Evolutionary conservation across 75 land plant genomes (phyloP), one percentile per base, ranked within the genome.

Genomic region (Pinus taeda): DNA sequence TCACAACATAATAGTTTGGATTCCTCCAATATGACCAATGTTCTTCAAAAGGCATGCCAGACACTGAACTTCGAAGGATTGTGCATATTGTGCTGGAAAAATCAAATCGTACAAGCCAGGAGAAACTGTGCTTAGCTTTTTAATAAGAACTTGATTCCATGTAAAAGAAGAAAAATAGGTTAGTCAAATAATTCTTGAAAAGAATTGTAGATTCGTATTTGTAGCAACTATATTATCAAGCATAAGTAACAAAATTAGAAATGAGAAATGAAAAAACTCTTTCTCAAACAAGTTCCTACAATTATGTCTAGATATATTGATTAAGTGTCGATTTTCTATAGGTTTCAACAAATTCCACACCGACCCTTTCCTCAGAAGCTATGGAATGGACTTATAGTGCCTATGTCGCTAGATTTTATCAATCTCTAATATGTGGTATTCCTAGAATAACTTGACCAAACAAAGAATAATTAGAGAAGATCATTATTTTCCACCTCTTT

Each of bases 41-140:
- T 77, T 90, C 77, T 96, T 96, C 94, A 92, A 91, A 0, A 90
- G 80, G 80, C 96, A 91, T 29, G 94, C 98, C 75, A 81, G 5
- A 78, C 81, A 90, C 74, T 96, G 98, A 15, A 77, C 77, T 58
- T 53, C 64, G 80, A 91, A 88, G 89, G 0, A 45, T 74, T 83
- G 92, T 0, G 98, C 70, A 65, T 86, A 92, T 24, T 80, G 61
- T 20, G 91, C 0, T 26, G 26, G 26, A 26, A 26, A 26, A 26
- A 26, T 26, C 26, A 26, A 26, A 26, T 26, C 26, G 0, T 26
- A 26, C 26, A 26, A 26, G 26, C 26, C 26, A 26, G 26, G 26
- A 26, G 26, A 0, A 26, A 26, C 0, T 0, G 26, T 26, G 26
- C 26, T 26, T 26, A 26, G 26, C 26, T 26, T 0, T 26, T 26